A percentile compares a stretch with the other conserved stretches of the same genome.
Evolutionary conservation across 78 protist genomes (phyloP).

Genomic region (Planoprotostelium fungivorum): DNA sequence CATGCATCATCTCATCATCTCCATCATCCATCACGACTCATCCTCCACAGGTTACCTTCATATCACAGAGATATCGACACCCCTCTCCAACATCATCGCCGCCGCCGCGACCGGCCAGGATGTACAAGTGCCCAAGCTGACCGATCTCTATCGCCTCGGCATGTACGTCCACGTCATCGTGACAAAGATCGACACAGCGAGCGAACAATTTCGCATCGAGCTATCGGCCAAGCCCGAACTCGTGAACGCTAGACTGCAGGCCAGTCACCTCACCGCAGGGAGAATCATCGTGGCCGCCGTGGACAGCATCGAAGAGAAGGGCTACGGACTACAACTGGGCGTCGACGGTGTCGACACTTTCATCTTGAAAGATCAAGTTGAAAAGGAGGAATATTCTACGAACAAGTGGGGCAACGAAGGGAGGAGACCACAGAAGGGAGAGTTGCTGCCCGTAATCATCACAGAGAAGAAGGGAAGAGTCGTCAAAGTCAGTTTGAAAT

Average conservation of each 20-base stretch:
- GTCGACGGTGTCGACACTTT: neutral
- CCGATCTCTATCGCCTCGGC: too few species aligned
- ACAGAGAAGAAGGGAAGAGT: neutral
- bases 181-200: too few species aligned
- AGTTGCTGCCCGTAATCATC: neutral
- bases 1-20: too few species aligned
- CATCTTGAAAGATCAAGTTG: neutral
- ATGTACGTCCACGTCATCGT: too few species aligned
- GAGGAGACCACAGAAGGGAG: too few species aligned
- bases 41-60: too few species aligned
- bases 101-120: too few species aligned
- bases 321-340: neutral
- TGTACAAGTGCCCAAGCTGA: too few species aligned
- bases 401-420: neutral
- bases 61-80: too few species aligned
- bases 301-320: neutral
- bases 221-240: neutral
- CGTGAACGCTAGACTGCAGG: neutral
- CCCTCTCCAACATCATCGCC: too few species aligned
- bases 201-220: neutral
- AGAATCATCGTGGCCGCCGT: neutral
- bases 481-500: neutral
- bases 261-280: neutral
- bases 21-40: too few species aligned
- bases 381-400: neutral